Evolutionary conservation across 345 rosid genomes (phyloP), one percentile per base, ranked within the genome.

Genomic region (Populus nigra): DNA sequence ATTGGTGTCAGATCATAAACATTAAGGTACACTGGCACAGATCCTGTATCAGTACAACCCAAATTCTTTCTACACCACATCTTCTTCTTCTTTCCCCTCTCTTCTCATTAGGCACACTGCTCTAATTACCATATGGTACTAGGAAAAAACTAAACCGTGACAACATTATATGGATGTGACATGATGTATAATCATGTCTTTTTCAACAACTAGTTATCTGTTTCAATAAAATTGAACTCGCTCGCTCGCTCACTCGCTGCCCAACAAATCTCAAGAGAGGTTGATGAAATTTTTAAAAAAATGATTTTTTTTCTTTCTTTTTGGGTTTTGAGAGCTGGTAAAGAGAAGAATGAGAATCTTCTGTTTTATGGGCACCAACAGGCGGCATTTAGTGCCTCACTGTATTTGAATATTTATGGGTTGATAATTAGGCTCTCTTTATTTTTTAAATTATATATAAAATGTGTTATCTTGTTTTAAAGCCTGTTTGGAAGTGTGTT

Each of bases 1-100:
- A 92, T 75, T 36, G 98, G 92, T 50, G 99, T 96, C 72, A 96
- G 94, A 88, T 96, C 99, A 79, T 96, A 96, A 15, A 96, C 99
- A 70, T 96, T 96, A 31, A 96, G 97, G 84, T 88, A 86, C 69
- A 96, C 99, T 1, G 98, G 94, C 39, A 92, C 91, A n/a, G 97
- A 90, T 80, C 97, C 99, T 76, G 80, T 74, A 10, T 87, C 97
- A 43, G 77, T 77, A 57, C 75, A 79, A 68, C 89, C 84, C 62
- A 86, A 84, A 69, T 67, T 82, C 79, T 87, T 90, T 69, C 94
- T 82, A 79, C 99, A 92, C 82, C 91, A 80, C 99, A 93, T 94
- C 17, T 73, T 62, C 5, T 61, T 35, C 23, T 25, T 73, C n/a
- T 29, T 61, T 36, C 55, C 47, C 12, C 57, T 65, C 65, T 5